Evolutionary conservation across 805 yeast genomes (phyloP).

Genomic region (Lipomyces yamadae): DNA sequence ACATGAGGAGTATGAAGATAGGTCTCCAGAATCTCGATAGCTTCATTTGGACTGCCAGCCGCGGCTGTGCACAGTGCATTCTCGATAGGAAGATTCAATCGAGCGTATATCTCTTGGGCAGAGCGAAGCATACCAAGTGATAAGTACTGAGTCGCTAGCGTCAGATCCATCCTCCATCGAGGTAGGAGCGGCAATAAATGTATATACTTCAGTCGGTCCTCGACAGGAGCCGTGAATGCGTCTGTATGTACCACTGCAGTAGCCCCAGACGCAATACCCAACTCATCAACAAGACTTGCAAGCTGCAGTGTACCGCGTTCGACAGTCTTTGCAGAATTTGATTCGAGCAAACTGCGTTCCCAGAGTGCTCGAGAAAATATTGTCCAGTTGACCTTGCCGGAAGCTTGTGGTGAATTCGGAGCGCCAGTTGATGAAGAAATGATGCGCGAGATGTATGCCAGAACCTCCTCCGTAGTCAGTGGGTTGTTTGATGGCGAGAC

Average conservation of each 20-base stretch:
- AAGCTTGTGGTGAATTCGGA: conserved; percentile 37
- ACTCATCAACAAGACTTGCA: conserved; percentile 87
- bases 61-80: conserved; percentile 91
- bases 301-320: conserved; percentile 94
- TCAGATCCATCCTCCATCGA: conserved; percentile 81
- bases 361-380: conserved; percentile 81
- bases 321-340: conserved; percentile 78
- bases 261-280: conserved; percentile 62
- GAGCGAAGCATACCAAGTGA: conserved; percentile 82
- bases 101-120: conserved; percentile 85
- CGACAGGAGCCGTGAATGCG: conserved; percentile 44
- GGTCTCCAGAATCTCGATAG: conserved; percentile 60
- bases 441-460: conserved; percentile 75
- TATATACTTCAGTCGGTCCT: conserved; percentile 67
- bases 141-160: conserved; percentile 83
- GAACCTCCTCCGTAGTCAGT: conserved; percentile 79
- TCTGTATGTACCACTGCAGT: conserved; percentile 15
- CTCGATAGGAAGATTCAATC: conserved; percentile 76
- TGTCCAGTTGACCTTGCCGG: conserved; percentile 63
- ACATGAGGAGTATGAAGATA: conserved; percentile 59
- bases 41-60: conserved; percentile 63
- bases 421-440: conserved; percentile 55
- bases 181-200: conserved; percentile 80
- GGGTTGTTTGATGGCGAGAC: conserved; percentile 68
- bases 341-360: conserved; percentile 86